phyloP scores from a whole-genome alignment of 78 protist species.

The Andalucia godoyi region DNA sequence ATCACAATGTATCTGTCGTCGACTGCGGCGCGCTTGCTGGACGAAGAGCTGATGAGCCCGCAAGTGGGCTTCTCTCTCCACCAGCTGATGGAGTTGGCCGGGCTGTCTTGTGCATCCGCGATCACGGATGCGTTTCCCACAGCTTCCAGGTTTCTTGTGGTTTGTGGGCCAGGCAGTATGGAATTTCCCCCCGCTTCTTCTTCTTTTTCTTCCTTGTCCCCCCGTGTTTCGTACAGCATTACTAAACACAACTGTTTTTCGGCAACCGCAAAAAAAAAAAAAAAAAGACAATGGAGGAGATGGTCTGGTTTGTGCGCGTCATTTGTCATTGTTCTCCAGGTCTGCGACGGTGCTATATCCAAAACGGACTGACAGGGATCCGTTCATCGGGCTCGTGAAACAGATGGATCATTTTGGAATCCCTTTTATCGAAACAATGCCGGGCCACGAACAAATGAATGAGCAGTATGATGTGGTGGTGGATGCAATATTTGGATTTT shows the following conservation, averaged over 20 bases:
- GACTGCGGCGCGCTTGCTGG: neutral
- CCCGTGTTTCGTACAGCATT: too few relatives aligned
- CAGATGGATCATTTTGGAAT: neutral
- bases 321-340: constrained; percentile 39
- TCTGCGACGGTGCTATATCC: constrained; percentile 52
- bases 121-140: too few relatives aligned
- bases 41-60: constrained; percentile 5
- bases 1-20: neutral
- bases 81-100: constrained; percentile 73
- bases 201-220: too few relatives aligned
- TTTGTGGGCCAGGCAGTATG: too few relatives aligned
- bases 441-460: neutral
- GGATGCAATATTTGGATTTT: constrained; percentile 76
- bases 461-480: constrained; percentile 37
- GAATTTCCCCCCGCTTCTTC: too few relatives aligned
- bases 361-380: constrained; percentile 31
- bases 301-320: constrained; percentile 79
- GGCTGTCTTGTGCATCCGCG: constrained; percentile 15
- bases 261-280: too few relatives aligned
- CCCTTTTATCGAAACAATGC: neutral
- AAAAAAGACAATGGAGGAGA: constrained; percentile 92
- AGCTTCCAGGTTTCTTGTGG: too few relatives aligned
- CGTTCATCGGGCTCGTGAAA: neutral
- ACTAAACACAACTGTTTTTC: too few relatives aligned
- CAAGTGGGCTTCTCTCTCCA: constrained; percentile 23